Base-by-base conservation (phyloP, 1,139 yeast species). In the Nadsonia commutata region DNA sequence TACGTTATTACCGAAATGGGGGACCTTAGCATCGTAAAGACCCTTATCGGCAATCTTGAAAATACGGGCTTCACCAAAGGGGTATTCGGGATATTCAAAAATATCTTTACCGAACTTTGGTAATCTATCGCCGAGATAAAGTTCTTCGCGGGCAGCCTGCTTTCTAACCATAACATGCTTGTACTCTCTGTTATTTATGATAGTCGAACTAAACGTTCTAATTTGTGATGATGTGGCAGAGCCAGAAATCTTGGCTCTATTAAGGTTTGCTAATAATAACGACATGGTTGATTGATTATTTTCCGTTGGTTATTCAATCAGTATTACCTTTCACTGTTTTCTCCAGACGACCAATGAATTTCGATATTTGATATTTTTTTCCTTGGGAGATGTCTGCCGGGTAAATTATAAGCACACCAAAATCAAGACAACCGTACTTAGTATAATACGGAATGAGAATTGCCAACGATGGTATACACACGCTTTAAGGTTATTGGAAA, bases 11-110 rank as follows among this genome's bases (percentile, higher is more conserved):
- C 95, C 93, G 50, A 78, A 72, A 52, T 76, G 78, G 48, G 85
- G 75, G 58, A 80, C 83, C 47, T 81, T 74, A 17, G 96, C 97
- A 20, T 97, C 98, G 59, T 74, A 88, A 41, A 90, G 70, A 7
- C 97, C 97, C 46, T 80, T 67, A 60, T 88, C 84, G 53, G 88
- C 79, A 62, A 88, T 80, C 60, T 86, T 86, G 67, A 78, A 88
- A 51, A 77, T 70, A 46, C 70, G 65, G 2, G 95, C 70, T 49
- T 82, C 88, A 31, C 85, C 86, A 60, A 80, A 88, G 43, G 85
- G 81, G 62, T 90, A 90, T 17, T 72, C 79, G 13, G 98, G 97
- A 56, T 72, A 72, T 46, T 49, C 54, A 27, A 27, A 27, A 9
- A 16, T 16, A 27, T 27, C 33, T 9, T 27, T 27, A 16, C 33